Evolutionary conservation across 805 yeast species (phyloP), one percentile per base, ranked within the genome.

Genomic region (Candida nemodendra): DNA sequence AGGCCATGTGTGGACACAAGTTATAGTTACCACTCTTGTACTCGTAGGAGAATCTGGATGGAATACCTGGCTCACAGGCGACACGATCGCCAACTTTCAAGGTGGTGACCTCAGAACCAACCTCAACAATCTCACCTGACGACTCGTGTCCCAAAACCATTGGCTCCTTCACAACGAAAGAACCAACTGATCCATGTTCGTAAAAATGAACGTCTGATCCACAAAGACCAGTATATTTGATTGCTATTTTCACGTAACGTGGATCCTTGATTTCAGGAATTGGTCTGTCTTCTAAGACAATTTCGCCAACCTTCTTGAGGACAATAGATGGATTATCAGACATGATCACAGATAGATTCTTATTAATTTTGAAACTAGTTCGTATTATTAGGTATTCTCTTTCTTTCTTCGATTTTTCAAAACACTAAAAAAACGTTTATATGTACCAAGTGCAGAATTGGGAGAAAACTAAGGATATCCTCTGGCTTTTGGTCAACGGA

Each of bases 101-200:
- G 9, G 69, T 57, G 3, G 73, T 76, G 27, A 88, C 95, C 1
- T 57, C 72, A 2, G 70, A 41, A 8, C 96, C 96, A 30, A 83
- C 74, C 51, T 83, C 81, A 15, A 72, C 78, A 32, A 88, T 80
- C 19, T 79, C 66, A 38, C 96, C 96, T 5, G 90, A 66, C 9
- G 90, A 80, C 57, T 88, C 96, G 56, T 88, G 96, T 30, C 96
- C 96, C 47, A 87, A 66, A 25, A 87, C 88, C 91, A 87, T 84
- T 30, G 95, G 95, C 18, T 69, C 64, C 47, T 72, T 74, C 42
- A 88, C 82, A 7, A 79, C 77, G 51, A 84, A 87, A 7, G 78
- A 72, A 17, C 95, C 96, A 54, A 87, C 83, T 38, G 71, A 72
- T 3, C 95, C 96, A 47, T 83, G 84, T 21, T 78, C 74, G 53